Evolutionary conservation across 2,329 filamentous ascomycete genomes (phyloP), one percentile per base, ranked within the genome.

Genomic region (Neofusicoccum parvum): DNA sequence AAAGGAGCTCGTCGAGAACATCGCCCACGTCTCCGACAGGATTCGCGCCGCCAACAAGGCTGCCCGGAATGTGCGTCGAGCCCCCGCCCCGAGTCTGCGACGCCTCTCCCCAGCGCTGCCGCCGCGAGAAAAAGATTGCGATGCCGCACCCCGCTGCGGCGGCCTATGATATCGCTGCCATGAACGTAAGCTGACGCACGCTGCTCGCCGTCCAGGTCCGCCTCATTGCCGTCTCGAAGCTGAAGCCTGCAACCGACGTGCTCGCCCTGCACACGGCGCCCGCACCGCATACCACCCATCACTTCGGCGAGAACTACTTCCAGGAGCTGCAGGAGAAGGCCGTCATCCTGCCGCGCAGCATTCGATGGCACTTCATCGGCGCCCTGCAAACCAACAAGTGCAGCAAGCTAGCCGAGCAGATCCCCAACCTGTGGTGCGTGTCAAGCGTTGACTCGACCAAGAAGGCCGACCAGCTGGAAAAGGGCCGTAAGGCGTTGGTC

Each of bases 291-390:
- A 48, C 63, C 1, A 91, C 94, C 64, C 71, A 83, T 17, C 92
- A 99, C 80, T 98, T 98, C 77, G 95, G 95, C 72, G 95, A 99
- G 80, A 99, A 99, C 82, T 99, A 99, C 81, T 78, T 80, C 41
- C 81, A 84, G 72, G 95, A 99, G 79, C 86, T 99, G 63, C 84
- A 86, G 66, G 90, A 96, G 76, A 99, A 99, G 79, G 90, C 92
- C 1, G 85, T 86, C 41, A 76, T 97, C 20, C 86, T 99, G 11
- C 94, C 95, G 0, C 80, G 81, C 50, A 85, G 84, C 39, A 91
- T 99, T 70, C 85, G 86, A 72, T 99, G 95, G 95, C 95, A 99
- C 79, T 97, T 98, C 78, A 99, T 98, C 76, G 95, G 95, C 45
- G 92, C 91, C 0, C 81, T 99, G 45, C 95, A 99, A 79, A 94